Percentiles rank a stretch among this genome's conserved stretches.
phyloP scores from a whole-genome alignment of 768 basidiomycete species.

The Suillus sp. region DNA sequence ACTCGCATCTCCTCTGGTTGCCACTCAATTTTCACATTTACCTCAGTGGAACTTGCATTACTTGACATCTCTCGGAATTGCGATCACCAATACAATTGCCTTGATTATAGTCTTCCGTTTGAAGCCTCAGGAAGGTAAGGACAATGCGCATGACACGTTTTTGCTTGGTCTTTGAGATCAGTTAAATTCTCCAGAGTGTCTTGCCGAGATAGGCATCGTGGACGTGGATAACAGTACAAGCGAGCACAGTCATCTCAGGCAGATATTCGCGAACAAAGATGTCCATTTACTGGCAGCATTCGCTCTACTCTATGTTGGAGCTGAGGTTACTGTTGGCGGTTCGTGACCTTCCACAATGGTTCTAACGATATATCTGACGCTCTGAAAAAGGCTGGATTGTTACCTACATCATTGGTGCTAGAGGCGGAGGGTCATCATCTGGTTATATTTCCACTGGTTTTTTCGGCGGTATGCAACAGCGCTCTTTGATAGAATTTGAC shows the following conservation, averaged over 20 bases:
- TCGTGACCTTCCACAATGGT: slow-evolving; percentile 9
- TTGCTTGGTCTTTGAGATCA: not conserved
- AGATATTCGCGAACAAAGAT: slow-evolving; percentile 52
- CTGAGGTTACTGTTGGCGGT: slow-evolving; percentile 57
- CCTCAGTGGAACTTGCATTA: slow-evolving; percentile 79
- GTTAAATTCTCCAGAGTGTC: slow-evolving; percentile 45
- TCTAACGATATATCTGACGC: not conserved
- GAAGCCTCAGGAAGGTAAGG: slow-evolving; percentile 67
- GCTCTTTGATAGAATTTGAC: not conserved
- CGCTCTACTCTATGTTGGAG: slow-evolving; percentile 67
- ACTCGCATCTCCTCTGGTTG: slow-evolving; percentile 67
- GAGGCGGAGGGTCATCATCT: slow-evolving; percentile 48
- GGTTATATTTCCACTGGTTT: slow-evolving; percentile 58
- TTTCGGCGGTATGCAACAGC: slow-evolving; percentile 46
- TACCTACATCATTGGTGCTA: slow-evolving; percentile 50
- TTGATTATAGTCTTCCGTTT: slow-evolving; percentile 65
- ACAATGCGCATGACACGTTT: slow-evolving; percentile 1
- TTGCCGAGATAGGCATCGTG: slow-evolving; percentile 53
- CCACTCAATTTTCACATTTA: slow-evolving; percentile 77
- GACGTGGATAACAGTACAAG: slow-evolving; percentile 38
- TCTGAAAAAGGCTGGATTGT: slow-evolving; percentile 64
- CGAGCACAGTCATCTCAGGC: slow-evolving; percentile 43
- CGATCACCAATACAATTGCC: slow-evolving; percentile 53
- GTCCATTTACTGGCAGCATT: slow-evolving; percentile 69
- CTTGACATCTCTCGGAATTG: slow-evolving; percentile 68